Conservation (phyloP, 1,139 yeast genomes). For the Suhomyces panamericanus region DNA sequence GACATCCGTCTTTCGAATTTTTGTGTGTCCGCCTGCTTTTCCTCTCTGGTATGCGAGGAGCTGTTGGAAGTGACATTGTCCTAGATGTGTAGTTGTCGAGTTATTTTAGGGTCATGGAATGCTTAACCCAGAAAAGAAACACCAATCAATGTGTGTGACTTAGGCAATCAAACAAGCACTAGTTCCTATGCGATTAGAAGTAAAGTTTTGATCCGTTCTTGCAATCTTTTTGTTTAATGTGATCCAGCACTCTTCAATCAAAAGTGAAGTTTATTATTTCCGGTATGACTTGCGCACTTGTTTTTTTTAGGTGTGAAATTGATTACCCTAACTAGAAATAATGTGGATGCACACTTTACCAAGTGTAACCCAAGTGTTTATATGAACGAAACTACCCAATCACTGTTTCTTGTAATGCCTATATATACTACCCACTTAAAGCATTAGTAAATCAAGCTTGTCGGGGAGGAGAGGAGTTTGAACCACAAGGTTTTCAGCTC, state of each 20-base stretch:
- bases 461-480: too few relatives aligned
- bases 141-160: not conserved
- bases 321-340: slow-evolving; percentile 4
- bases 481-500: too few relatives aligned
- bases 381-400: too few relatives aligned
- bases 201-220: not conserved
- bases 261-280: not conserved
- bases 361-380: too few relatives aligned
- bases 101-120: not conserved
- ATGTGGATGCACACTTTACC: not conserved
- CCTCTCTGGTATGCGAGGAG: slow-evolving; percentile 23
- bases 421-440: too few relatives aligned
- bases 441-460: too few relatives aligned
- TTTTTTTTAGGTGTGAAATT: slow-evolving; percentile 3
- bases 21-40: slow-evolving; percentile 47
- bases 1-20: slow-evolving; percentile 49
- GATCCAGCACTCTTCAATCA: slow-evolving; percentile 3
- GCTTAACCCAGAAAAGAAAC: not conserved
- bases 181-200: not conserved
- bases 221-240: not conserved
- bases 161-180: not conserved
- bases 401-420: too few relatives aligned
- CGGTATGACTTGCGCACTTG: slow-evolving; percentile 1
- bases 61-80: slow-evolving; percentile 8
- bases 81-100: not conserved